Evolutionary conservation across 768 basidiomycete genomes (phyloP).

Genomic region (Lanmaoa pseudosensibilis): DNA sequence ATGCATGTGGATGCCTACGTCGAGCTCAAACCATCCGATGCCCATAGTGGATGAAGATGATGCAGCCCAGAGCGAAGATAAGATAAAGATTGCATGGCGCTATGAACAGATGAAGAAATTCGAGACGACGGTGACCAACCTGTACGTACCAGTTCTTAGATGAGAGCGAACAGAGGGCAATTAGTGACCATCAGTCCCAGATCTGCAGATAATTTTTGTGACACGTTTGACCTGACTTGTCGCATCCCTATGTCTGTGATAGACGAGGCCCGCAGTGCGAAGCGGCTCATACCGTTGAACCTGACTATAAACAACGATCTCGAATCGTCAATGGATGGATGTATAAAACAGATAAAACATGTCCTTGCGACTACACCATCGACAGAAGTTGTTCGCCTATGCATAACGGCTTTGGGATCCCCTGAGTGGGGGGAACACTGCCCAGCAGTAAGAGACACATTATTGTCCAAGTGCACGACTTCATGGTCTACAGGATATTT

Average conservation of each 20-base stretch:
- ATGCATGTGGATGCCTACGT: constrained; percentile 75
- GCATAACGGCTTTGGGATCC: constrained; percentile 61
- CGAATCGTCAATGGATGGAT: constrained; percentile 20
- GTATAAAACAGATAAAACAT: constrained; percentile 33
- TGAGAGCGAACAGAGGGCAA: not conserved
- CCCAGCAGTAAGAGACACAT: constrained; percentile 45
- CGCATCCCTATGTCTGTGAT: constrained; percentile 55
- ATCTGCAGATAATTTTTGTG: constrained; percentile 61
- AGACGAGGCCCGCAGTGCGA: constrained; percentile 41
- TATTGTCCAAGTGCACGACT: not conserved
- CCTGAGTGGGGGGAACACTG: constrained; percentile 67
- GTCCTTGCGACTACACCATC: constrained; percentile 29
- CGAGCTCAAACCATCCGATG: constrained; percentile 9
- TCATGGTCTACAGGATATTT: constrained; percentile 51
- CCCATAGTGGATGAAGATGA: constrained; percentile 33
- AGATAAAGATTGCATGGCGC: constrained; percentile 96
- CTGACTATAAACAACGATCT: constrained; percentile 14
- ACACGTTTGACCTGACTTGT: constrained; percentile 69
- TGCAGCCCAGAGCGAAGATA: constrained; percentile 45
- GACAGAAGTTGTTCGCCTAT: constrained; percentile 52
- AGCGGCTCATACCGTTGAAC: constrained; percentile 38
- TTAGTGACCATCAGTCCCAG: constrained; percentile 33
- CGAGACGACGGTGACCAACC: constrained; percentile 71
- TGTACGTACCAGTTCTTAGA: constrained; percentile 42
- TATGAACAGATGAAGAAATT: constrained; percentile 94